A percentile compares a stretch with the other conserved stretches of the same genome.
These are phyloP conservation scores for Plasmodium gonderi DNA, from an alignment of 169 alveolate genomes.

Conservation along the genomic window DNA sequence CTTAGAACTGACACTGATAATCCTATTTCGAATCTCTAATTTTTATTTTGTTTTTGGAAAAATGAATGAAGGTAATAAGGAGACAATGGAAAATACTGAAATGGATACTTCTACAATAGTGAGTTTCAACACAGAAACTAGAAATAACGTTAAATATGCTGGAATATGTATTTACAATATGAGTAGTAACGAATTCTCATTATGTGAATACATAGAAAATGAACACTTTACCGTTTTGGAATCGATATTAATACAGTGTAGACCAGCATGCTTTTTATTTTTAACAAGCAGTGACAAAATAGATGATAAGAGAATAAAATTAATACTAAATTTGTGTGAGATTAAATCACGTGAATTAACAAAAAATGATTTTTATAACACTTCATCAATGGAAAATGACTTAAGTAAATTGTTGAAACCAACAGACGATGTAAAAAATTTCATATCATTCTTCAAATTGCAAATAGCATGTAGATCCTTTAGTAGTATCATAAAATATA, in stretches of 20 bases:
- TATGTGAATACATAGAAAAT: constrained; percentile 74
- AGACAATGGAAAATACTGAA: background rate
- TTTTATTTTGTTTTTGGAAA: background rate
- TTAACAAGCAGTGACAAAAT: constrained; percentile 16
- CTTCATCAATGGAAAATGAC: constrained; percentile 73
- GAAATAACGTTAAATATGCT: constrained; percentile 27
- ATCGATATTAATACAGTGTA: constrained; percentile 47
- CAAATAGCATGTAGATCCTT: constrained; percentile 77
- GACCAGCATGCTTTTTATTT: constrained; percentile 21
- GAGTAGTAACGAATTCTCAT: constrained; percentile 38
- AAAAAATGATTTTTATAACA: constrained; percentile 12
- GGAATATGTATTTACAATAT: constrained; percentile 60
- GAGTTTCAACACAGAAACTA: constrained; percentile 22
- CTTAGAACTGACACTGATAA: too few relatives aligned
- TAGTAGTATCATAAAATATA: constrained; percentile 73
- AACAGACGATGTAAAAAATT: constrained; percentile 79
- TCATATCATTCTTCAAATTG: constrained; percentile 59
- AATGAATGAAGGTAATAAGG: background rate
- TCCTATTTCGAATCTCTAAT: too few relatives aligned
- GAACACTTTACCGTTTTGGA: constrained; percentile 69
- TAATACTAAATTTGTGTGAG: constrained; percentile 60
- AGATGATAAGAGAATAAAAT: constrained; percentile 59
- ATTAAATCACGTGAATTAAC: constrained; percentile 26
- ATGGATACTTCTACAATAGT: background rate
- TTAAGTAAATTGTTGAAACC: constrained; percentile 73